Conservation (phyloP, 306 rosid species). For the Oxytropis ochrocephala region DNA sequence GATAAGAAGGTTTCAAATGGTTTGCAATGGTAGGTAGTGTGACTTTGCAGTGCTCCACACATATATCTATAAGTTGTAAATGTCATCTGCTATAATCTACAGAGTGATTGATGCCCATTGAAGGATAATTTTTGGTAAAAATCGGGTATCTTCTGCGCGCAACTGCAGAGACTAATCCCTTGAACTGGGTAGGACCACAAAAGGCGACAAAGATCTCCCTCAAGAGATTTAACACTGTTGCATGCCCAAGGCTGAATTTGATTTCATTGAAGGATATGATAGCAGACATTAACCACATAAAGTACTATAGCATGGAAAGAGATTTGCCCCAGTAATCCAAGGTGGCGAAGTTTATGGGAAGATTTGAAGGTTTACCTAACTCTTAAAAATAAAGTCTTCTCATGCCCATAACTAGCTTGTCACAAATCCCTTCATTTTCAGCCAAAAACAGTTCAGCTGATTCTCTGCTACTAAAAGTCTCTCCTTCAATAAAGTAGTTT, state of each 20-base stretch:
- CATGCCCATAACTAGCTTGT: conserved; percentile 43
- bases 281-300: background rate
- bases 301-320: background rate
- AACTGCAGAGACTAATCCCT: too few species aligned
- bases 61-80: background rate
- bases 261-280: too few species aligned
- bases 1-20: conserved; percentile 4
- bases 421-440: conserved; percentile 32
- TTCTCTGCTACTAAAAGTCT: conserved; percentile 33
- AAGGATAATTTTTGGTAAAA: too few species aligned
- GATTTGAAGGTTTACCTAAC: background rate
- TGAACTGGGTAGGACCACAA: too few species aligned
- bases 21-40: background rate
- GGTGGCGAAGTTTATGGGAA: background rate
- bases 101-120: background rate
- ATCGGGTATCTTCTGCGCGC: too few species aligned
- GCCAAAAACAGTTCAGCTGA: conserved; percentile 47
- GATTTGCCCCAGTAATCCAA: conserved; percentile 6
- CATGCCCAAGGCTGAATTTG: too few species aligned
- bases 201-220: too few species aligned
- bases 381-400: conserved; percentile 41
- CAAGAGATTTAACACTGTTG: too few species aligned
- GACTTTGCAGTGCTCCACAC: background rate
- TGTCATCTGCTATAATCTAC: background rate
- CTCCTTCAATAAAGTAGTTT: conserved; percentile 48